Evolutionary conservation across 2,329 filamentous ascomycete species (phyloP).

Genomic region (Podosphaera fusca): DNA sequence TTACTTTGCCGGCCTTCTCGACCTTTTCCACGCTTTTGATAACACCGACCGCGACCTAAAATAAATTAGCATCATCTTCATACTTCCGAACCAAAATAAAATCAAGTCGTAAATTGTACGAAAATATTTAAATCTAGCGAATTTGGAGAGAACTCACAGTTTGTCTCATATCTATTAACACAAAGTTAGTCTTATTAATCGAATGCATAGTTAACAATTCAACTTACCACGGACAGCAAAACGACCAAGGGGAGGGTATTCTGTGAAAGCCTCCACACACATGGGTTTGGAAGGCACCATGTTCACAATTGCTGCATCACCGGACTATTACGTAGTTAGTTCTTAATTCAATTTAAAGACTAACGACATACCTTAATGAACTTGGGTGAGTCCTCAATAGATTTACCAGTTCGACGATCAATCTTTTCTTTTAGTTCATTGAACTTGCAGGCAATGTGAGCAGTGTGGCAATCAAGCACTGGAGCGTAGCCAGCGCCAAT

Average conservation of each 20-base stretch:
- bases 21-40: constrained; percentile 49
- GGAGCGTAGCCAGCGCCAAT: constrained; percentile 97
- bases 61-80: constrained; percentile 16
- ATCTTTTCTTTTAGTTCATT: constrained; percentile 99
- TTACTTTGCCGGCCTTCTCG: constrained; percentile 17
- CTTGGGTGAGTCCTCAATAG: constrained; percentile 77
- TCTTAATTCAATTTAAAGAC: not conserved
- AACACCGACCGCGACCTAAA: constrained; percentile 51
- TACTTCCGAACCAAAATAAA: not conserved
- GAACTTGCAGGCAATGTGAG: constrained; percentile 99
- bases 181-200: not conserved
- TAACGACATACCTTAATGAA: constrained; percentile 55
- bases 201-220: constrained; percentile 19
- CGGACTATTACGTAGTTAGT: constrained; percentile 33
- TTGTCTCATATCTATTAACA: constrained; percentile 38
- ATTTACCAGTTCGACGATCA: constrained; percentile 98
- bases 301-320: constrained; percentile 99
- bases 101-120: not conserved
- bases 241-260: constrained; percentile 97
- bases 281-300: constrained; percentile 99
- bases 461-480: constrained; percentile 99
- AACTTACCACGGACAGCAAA: constrained; percentile 74
- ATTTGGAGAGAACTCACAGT: constrained; percentile 28
- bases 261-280: constrained; percentile 99
- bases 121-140: too few relatives aligned